Conservation (phyloP, 495 filamentous ascomycete genomes). For the Neurospora sp. region DNA sequence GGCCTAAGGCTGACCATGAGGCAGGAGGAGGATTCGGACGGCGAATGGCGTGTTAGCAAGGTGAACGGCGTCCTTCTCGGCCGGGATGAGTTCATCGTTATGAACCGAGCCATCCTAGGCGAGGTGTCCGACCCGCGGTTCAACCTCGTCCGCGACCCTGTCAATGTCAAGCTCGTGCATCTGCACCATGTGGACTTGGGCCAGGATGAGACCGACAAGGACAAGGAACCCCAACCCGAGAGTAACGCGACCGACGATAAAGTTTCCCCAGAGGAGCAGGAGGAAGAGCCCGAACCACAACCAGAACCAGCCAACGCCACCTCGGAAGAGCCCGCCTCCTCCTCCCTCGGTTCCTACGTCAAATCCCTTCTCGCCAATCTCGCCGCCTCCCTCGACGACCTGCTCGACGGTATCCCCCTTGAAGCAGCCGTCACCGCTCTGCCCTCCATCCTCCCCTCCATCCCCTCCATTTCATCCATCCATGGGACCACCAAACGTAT, state of each 20-base stretch:
- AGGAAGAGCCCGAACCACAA: not conserved
- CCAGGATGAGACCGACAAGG: slow-evolving; percentile 32
- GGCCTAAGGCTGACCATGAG: slow-evolving; percentile 73
- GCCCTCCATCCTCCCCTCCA: slow-evolving; percentile 1
- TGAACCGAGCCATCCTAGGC: slow-evolving; percentile 65
- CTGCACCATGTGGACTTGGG: slow-evolving; percentile 33
- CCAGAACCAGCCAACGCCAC: not conserved
- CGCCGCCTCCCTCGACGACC: slow-evolving; percentile 19
- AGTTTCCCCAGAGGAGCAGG: slow-evolving; percentile 1
- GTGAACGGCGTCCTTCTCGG: slow-evolving; percentile 75
- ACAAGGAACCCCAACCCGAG: not conserved
- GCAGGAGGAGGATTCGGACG: slow-evolving; percentile 44
- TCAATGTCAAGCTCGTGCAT: slow-evolving; percentile 56
- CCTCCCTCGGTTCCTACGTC: slow-evolving; percentile 20
- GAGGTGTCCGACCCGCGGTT: slow-evolving; percentile 77
- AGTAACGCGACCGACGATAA: not conserved
- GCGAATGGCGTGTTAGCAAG: slow-evolving; percentile 57
- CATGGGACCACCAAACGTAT: not conserved
- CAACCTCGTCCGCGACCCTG: slow-evolving; percentile 60
- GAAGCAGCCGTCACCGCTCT: not conserved
- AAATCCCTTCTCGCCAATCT: slow-evolving; percentile 28
- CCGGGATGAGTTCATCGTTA: slow-evolving; percentile 79
- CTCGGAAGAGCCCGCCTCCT: not conserved
- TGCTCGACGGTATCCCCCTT: slow-evolving; percentile 1
- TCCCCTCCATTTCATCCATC: slow-evolving; percentile 1